phyloP scores from a whole-genome alignment of 345 rosid genomes.

The Iberis pinnata region DNA sequence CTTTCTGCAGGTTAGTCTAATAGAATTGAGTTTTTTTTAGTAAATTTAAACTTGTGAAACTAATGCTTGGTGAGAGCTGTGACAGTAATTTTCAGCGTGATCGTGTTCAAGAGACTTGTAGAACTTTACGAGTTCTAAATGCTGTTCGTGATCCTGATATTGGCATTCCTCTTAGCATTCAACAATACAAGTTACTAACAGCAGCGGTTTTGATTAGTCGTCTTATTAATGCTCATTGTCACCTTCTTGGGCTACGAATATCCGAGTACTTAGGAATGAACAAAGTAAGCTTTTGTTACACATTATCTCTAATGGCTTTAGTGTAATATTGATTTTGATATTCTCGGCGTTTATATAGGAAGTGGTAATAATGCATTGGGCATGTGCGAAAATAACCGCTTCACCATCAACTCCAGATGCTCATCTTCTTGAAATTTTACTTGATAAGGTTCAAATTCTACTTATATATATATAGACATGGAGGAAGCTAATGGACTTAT shows the following conservation, averaged over 20 bases:
- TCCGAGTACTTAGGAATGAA: slow-evolving; percentile 89
- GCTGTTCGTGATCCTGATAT: slow-evolving; percentile 70
- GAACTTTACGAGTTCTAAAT: slow-evolving; percentile 84
- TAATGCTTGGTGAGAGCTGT: slow-evolving; percentile 44
- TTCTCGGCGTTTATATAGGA: slow-evolving; percentile 43
- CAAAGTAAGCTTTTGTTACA: slow-evolving; percentile 45
- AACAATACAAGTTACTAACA: slow-evolving; percentile 86
- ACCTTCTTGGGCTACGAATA: slow-evolving; percentile 79
- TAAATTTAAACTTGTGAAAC: slow-evolving; percentile 19
- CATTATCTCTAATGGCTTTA: neutral
- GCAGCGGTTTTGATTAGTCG: slow-evolving; percentile 80
- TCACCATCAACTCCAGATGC: slow-evolving; percentile 82
- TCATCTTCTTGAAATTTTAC: slow-evolving; percentile 77
- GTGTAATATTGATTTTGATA: neutral
- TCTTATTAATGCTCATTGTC: slow-evolving; percentile 74
- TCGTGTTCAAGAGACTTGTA: slow-evolving; percentile 81
- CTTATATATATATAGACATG: neutral
- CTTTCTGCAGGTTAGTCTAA: slow-evolving; percentile 78
- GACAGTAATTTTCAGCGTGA: slow-evolving; percentile 91
- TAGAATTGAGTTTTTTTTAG: slow-evolving; percentile 9
- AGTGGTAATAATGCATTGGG: slow-evolving; percentile 99
- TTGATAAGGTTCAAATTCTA: slow-evolving; percentile 66
- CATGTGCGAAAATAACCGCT: slow-evolving; percentile 89
- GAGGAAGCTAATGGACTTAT: slow-evolving; percentile 8
- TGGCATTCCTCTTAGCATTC: slow-evolving; percentile 88